phyloP scores from a whole-genome alignment of 352 stramenopile species.

The Pythium phragmiticola region DNA sequence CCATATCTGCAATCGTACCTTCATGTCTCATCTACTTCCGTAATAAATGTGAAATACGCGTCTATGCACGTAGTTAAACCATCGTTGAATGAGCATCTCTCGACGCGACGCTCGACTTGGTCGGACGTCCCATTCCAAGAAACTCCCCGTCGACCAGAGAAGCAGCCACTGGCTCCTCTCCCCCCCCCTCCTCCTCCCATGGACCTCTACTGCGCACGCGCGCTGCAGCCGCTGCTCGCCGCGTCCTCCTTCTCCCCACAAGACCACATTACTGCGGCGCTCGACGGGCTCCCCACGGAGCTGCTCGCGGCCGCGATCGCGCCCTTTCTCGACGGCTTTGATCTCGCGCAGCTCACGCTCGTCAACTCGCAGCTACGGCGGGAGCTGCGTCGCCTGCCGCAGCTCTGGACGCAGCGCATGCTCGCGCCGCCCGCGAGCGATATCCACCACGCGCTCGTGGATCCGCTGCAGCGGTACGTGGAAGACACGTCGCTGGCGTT shows the following conservation, averaged over 20 bases:
- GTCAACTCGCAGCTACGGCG: constrained; percentile 8
- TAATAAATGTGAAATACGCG: not conserved
- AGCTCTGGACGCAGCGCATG: constrained; percentile 23
- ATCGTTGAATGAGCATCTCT: not conserved
- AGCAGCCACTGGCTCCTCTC: not conserved
- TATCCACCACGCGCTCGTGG: constrained; percentile 16
- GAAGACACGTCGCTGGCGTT: constrained; percentile 19
- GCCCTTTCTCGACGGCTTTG: constrained; percentile 32
- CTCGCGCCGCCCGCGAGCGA: constrained; percentile 17
- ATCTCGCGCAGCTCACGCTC: constrained; percentile 32
- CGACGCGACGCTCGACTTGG: not conserved
- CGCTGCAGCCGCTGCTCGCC: constrained; percentile 13
- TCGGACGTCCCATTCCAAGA: not conserved
- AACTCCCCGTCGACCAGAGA: constrained; percentile 17
- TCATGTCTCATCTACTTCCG: not conserved
- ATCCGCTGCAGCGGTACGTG: constrained; percentile 16
- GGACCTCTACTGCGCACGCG: constrained; percentile 16
- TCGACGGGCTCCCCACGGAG: constrained; percentile 25
- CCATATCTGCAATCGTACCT: not conserved
- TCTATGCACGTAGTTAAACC: not conserved
- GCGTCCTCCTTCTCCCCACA: not conserved
- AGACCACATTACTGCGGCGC: not conserved
- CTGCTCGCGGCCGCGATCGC: constrained; percentile 20
- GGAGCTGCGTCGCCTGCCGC: constrained; percentile 4
- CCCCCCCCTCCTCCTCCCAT: constrained; percentile 5